Evolutionary conservation across 176 grass and related monocot genomes (phyloP).

Genomic region (Otatea glauca): DNA sequence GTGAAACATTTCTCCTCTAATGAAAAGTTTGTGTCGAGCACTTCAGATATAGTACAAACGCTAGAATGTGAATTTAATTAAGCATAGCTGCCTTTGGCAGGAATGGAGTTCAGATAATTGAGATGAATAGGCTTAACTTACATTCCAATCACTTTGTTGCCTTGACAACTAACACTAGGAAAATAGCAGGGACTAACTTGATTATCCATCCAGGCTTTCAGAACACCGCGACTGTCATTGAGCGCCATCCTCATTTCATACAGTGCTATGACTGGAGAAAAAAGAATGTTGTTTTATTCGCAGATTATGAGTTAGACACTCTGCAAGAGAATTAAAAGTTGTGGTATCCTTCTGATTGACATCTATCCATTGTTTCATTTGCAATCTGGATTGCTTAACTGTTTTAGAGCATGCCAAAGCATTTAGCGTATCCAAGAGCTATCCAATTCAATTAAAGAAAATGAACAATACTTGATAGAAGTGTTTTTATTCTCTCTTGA

Average conservation of each 20-base stretch:
- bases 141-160: constrained; percentile 51
- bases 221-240: constrained; percentile 40
- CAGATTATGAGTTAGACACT: not conserved
- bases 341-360: constrained; percentile 4
- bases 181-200: constrained; percentile 69
- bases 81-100: not conserved
- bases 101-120: constrained; percentile 4
- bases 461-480: not conserved
- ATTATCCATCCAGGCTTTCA: constrained; percentile 61
- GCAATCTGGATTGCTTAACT: constrained; percentile 6
- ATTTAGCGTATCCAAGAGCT: not conserved
- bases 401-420: not conserved
- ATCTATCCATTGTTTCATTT: not conserved
- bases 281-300: constrained; percentile 19
- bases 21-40: not conserved
- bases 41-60: not conserved
- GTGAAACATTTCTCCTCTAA: constrained; percentile 10
- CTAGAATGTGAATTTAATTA: not conserved
- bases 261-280: constrained; percentile 44
- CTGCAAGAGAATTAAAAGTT: not conserved
- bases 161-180: constrained; percentile 41
- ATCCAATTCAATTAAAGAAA: constrained; percentile 18
- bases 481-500: not conserved
- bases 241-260: constrained; percentile 65
- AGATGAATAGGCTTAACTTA: constrained; percentile 52